Base-by-base conservation (phyloP, 2,329 filamentous ascomycete genomes). In the Aspergillus eucalypticola region DNA sequence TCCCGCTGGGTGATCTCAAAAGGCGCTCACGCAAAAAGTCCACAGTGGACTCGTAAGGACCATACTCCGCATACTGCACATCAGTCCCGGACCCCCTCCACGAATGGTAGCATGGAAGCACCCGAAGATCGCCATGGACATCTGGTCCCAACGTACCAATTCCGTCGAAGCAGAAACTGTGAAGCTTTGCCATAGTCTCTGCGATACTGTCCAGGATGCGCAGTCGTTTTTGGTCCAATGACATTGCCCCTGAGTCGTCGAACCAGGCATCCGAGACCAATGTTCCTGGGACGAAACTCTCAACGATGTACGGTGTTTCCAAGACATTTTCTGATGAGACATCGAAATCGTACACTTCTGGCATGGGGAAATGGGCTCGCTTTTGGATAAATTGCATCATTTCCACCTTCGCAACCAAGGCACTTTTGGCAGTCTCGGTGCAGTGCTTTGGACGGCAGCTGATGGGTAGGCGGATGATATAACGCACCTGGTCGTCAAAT, bases 321-420 rank as follows among this genome's bases (percentile, higher is more conserved):
- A 55, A 13, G 3, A 11, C 8, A 32, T 55, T 55, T n/a, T 13
- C 53, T 10, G 32, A 32, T 1, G 39, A 42, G 10, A 41, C 25
- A 7, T 35, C n/a, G 23, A 46, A 55, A 17, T 55, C 53, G 25
- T 44, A 35, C 8, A 55, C 23, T 11, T 55, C 39, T 6, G 53
- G 41, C 53, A 55, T 55, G 15, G 53, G 53, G n/a, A 55, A 21
- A 23, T 19, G 29, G 41, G 53, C 44, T 15, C 53, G 23, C 42
- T 55, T 55, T 8, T 44, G 41, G 53, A 55, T 23, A 5, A 55
- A 35, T 13, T 25, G 53, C 53, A 55, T 55, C 53, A 55, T 55
- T 17, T 44, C 25, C 15, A 44, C 53, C 23, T 44, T 42, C 23
- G 39, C 15, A n/a, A 46, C 15, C n/a, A 55, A 11, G n/a, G 53